Evolutionary conservation across 441 rosid genomes (phyloP).

Genomic region (Manihot esculenta): DNA sequence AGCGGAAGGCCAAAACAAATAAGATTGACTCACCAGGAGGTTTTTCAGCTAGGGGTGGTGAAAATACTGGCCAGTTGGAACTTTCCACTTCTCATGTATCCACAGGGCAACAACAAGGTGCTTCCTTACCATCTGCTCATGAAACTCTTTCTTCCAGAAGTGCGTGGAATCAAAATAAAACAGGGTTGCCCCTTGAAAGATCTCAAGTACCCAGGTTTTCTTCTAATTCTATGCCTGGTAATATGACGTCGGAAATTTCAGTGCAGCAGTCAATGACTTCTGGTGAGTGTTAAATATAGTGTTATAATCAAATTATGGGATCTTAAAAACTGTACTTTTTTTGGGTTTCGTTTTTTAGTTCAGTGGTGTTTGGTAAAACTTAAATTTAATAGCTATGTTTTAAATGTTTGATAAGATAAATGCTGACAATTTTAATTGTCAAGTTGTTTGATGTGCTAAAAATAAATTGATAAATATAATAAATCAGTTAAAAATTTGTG

Average conservation of each 20-base stretch:
- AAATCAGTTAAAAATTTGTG: no score
- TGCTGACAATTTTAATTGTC: no score
- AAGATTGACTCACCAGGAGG: conserved; percentile 58
- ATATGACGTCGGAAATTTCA: conserved; percentile 35
- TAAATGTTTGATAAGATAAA: no score
- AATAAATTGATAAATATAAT: no score
- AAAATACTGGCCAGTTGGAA: conserved; percentile 45
- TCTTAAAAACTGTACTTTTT: background rate
- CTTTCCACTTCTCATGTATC: conserved; percentile 37
- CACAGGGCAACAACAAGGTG: conserved; percentile 45
- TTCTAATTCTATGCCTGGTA: conserved; percentile 39
- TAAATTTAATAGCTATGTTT: no score
- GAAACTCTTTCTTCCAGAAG: conserved; percentile 44
- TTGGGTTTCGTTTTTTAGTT: background rate
- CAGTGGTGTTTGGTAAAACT: background rate
- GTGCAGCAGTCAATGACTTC: conserved; percentile 40
- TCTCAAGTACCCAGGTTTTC: conserved; percentile 56
- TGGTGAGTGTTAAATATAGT: conserved; percentile 33
- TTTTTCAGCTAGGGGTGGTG: conserved; percentile 46
- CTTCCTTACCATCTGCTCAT: conserved; percentile 31
- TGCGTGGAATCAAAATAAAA: conserved; percentile 49
- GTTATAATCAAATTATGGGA: conserved; percentile 14
- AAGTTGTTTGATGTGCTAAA: no score
- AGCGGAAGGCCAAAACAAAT: conserved; percentile 63
- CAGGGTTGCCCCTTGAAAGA: conserved; percentile 46